A percentile compares a stretch with the other conserved stretches of the same genome.
Conservation (phyloP, 2,329 filamentous ascomycete species). For the Eutypella sp. region DNA sequence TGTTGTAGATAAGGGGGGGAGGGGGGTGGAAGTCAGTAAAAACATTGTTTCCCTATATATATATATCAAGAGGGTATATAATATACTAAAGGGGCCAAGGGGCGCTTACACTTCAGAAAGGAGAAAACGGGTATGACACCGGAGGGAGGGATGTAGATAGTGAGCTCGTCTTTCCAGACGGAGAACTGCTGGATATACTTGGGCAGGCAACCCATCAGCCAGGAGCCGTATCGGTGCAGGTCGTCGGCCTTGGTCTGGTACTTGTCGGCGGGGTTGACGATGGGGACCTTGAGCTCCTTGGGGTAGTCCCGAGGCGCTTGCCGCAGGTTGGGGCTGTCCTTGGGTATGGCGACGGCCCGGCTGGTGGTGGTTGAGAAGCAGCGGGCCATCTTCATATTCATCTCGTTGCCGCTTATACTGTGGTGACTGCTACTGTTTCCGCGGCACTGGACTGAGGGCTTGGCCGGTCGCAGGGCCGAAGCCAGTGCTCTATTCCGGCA, state of each 20-base stretch:
- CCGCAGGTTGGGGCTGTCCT: constrained; percentile 63
- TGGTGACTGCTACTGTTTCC: too few relatives aligned
- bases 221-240: constrained; percentile 91
- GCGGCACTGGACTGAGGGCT: constrained; percentile 36
- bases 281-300: constrained; percentile 66
- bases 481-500: constrained; percentile 52
- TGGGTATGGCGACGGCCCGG: constrained; percentile 51
- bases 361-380: constrained; percentile 46
- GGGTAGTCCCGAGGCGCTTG: constrained; percentile 52
- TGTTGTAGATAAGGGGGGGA: constrained; percentile 25
- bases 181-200: constrained; percentile 99
- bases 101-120: constrained; percentile 72
- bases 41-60: too few relatives aligned
- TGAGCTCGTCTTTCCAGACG: constrained; percentile 98
- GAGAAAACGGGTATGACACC: constrained; percentile 87
- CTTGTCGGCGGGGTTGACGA: constrained; percentile 91
- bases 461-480: constrained; percentile 51
- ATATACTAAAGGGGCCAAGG: constrained; percentile 10
- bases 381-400: constrained; percentile 40
- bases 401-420: too few relatives aligned
- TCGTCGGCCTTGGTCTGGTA: constrained; percentile 81
- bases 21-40: too few relatives aligned
- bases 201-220: constrained; percentile 92
- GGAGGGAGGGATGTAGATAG: constrained; percentile 83
- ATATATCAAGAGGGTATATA: too few relatives aligned